Conservation (phyloP, 2,329 filamentous ascomycete species). For the Neurospora sp. region DNA sequence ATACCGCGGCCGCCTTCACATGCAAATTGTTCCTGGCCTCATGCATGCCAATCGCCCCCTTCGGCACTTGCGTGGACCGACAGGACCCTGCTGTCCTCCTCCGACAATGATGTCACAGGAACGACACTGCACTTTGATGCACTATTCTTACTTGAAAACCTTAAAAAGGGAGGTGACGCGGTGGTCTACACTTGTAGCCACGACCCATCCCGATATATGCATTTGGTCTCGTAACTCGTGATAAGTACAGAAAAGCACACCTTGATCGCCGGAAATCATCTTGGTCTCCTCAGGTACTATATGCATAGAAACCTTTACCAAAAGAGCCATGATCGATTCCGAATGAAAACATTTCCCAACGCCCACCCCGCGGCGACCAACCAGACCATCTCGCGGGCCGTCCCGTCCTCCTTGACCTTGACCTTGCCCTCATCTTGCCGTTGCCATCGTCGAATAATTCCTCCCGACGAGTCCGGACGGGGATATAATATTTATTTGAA, state of each 20-base stretch:
- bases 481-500: not conserved
- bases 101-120: not conserved
- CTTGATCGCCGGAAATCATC: not conserved
- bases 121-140: not conserved
- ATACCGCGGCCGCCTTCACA: not conserved
- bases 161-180: not conserved
- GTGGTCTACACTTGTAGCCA: not conserved
- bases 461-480: not conserved
- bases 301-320: not conserved
- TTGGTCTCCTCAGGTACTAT: not conserved
- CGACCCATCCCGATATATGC: not conserved
- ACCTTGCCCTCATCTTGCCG: no score
- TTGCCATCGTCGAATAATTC: not conserved
- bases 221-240: not conserved
- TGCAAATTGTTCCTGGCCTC: constrained; percentile 1
- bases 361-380: no score
- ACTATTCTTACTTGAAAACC: not conserved
- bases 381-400: no score
- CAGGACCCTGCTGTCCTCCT: not conserved
- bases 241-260: not conserved
- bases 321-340: not conserved
- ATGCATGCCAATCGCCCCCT: constrained; percentile 9
- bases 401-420: no score
- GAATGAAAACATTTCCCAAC: not conserved
- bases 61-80: not conserved